Conservation (phyloP, 345 rosid species). For the Citrus hindsii region DNA sequence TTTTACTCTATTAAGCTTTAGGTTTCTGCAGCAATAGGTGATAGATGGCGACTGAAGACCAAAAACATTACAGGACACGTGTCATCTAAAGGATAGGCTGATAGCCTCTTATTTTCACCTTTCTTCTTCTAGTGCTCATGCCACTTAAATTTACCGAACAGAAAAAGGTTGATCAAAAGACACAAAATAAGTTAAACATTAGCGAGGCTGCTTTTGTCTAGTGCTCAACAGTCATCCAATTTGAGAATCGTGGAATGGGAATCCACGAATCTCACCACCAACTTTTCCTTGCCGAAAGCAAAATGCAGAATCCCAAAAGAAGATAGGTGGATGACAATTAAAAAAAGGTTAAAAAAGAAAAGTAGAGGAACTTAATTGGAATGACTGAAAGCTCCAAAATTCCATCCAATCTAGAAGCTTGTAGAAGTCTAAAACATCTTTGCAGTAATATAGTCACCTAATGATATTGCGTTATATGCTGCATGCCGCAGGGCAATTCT, state of each 20-base stretch:
- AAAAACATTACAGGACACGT: no score
- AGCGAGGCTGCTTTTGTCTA: constrained; percentile 1
- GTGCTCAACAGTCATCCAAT: constrained; percentile 29
- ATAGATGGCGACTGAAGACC: neutral
- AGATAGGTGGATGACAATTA: neutral
- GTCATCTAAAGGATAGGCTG: neutral
- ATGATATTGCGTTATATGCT: no score
- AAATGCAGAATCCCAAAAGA: constrained; percentile 4
- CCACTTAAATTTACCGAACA: constrained; percentile 19
- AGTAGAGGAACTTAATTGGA: no score
- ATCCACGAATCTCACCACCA: constrained; percentile 10
- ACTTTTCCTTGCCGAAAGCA: constrained; percentile 26
- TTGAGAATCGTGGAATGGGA: constrained; percentile 24
- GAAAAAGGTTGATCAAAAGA: constrained; percentile 4
- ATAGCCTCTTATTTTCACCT: neutral
- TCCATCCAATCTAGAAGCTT: neutral
- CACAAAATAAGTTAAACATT: neutral
- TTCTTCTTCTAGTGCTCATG: constrained; percentile 12
- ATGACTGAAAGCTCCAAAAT: neutral
- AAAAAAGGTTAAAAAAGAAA: neutral
- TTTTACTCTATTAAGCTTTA: neutral
- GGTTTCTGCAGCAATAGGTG: neutral
- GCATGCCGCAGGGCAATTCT: no score
- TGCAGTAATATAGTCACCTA: no score
- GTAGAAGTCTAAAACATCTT: neutral